Conservation (phyloP, 108 stramenopile species). For the Epithemia pelagica region DNA sequence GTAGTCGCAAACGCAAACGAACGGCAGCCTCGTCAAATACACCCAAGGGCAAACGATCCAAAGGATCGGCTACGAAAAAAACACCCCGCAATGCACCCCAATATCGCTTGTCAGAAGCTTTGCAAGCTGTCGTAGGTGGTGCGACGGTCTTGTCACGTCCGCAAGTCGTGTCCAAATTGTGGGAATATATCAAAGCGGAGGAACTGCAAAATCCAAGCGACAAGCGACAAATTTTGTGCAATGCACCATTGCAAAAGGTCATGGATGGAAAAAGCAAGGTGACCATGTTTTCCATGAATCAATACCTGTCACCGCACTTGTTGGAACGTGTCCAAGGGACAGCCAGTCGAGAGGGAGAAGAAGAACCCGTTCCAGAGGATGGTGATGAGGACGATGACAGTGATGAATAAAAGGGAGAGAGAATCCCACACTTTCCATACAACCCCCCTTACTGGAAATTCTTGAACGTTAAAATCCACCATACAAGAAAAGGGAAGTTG, state of each 20-base stretch:
- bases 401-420: constrained; percentile 18
- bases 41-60: constrained; percentile 1
- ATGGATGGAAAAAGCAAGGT: constrained; percentile 72
- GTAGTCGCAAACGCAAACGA: constrained; percentile 8
- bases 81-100: constrained; percentile 31
- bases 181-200: constrained; percentile 83
- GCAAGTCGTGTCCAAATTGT: constrained; percentile 73
- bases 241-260: constrained; percentile 55
- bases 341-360: too few relatives aligned
- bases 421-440: too few relatives aligned
- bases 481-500: too few relatives aligned
- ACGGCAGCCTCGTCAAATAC: not conserved
- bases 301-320: constrained; percentile 65
- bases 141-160: constrained; percentile 56
- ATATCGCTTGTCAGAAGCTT: constrained; percentile 60
- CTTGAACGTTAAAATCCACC: too few relatives aligned
- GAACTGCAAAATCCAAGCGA: constrained; percentile 80
- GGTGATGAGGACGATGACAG: constrained; percentile 20
- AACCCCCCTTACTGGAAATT: too few relatives aligned
- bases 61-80: constrained; percentile 28
- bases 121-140: constrained; percentile 61
- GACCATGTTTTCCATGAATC: constrained; percentile 89
- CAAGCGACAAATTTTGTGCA: constrained; percentile 83
- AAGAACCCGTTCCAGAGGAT: constrained; percentile 22
- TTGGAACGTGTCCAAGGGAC: constrained; percentile 40